Evolutionary conservation across 2,329 filamentous ascomycete genomes (phyloP).

Genomic region (Aspergillus caelatus): DNA sequence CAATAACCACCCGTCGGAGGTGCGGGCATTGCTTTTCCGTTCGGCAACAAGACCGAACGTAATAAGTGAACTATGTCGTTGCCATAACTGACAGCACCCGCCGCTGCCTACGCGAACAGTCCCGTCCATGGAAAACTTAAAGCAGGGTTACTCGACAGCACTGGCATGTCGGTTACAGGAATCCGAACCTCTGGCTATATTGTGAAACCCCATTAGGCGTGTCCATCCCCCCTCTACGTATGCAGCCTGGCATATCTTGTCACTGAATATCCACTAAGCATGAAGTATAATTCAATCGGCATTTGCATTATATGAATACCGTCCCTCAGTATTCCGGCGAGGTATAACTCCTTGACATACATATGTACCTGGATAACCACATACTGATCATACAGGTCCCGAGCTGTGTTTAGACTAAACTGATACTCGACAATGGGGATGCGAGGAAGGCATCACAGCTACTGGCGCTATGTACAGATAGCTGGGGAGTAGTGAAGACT

Average conservation of each 20-base stretch:
- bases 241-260: not conserved
- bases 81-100: not conserved
- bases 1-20: not conserved
- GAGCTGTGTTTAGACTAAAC: not conserved
- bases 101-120: not conserved
- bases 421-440: not conserved
- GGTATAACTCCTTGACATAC: not conserved
- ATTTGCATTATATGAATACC: not conserved
- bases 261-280: not conserved
- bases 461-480: too few relatives aligned
- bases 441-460: too few relatives aligned
- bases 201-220: not conserved
- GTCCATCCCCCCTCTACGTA: not conserved
- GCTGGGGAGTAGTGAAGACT: too few relatives aligned
- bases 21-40: too few relatives aligned
- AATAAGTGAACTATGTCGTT: too few relatives aligned
- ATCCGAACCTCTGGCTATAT: not conserved
- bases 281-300: not conserved
- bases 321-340: not conserved
- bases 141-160: not conserved
- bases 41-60: too few relatives aligned
- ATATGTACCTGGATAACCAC: not conserved
- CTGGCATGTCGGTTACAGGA: too few relatives aligned
- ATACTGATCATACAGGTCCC: not conserved
- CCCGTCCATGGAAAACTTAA: not conserved